These are phyloP conservation scores for Serendipita sp. DNA, from an alignment of 768 basidiomycete species.

Conservation along the genomic window DNA sequence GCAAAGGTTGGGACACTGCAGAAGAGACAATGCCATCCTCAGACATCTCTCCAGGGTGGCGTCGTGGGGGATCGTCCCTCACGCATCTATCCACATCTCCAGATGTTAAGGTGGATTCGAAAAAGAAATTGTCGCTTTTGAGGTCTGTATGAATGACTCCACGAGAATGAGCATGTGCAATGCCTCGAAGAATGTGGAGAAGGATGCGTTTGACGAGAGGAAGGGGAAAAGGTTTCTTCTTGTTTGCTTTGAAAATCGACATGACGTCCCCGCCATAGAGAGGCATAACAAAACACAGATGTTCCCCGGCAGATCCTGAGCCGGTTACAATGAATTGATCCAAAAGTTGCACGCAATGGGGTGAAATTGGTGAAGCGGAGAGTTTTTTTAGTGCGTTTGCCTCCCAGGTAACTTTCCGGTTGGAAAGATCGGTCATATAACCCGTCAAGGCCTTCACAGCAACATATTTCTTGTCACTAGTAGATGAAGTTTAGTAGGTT, in stretches of 20 bases:
- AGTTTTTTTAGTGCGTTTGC: background rate
- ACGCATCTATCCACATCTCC: background rate
- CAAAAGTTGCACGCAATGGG: conserved; percentile 7
- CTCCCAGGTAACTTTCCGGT: background rate
- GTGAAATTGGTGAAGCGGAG: background rate
- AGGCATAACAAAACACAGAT: conserved; percentile 7
- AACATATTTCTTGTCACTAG: conserved; percentile 7
- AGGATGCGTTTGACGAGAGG: too few species aligned
- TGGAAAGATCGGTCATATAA: background rate
- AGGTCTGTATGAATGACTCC: too few species aligned
- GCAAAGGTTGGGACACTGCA: conserved; percentile 1
- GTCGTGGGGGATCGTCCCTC: background rate
- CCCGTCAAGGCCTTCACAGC: conserved; percentile 10
- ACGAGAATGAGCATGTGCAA: too few species aligned
- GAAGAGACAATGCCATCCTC: background rate
- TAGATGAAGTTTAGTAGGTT: too few species aligned
- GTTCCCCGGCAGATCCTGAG: background rate
- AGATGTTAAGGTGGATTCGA: too few species aligned
- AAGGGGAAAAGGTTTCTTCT: too few species aligned
- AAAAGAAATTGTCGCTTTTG: too few species aligned
- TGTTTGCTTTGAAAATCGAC: background rate
- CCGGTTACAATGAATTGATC: background rate
- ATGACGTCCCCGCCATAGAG: conserved; percentile 9
- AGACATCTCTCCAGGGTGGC: conserved; percentile 1
- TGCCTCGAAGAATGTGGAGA: too few species aligned